These are phyloP conservation scores for Odontarrhena argentea DNA, from an alignment of 345 rosid species.

Conservation along the genomic window DNA sequence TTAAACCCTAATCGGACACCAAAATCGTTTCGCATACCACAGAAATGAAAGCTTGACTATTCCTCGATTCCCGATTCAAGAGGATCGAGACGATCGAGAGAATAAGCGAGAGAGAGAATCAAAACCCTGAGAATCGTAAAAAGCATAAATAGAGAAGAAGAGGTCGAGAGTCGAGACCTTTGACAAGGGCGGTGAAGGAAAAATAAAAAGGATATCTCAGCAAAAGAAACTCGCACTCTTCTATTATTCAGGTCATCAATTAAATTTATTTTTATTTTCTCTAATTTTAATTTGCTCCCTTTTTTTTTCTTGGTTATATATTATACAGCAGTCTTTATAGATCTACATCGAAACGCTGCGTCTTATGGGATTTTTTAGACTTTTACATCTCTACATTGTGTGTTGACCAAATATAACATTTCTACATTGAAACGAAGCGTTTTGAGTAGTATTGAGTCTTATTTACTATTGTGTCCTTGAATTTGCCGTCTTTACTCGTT, in stretches of 20 bases:
- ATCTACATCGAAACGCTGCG: constrained; percentile 20
- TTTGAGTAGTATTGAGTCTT: background rate
- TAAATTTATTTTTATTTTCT: background rate
- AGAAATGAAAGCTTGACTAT: constrained; percentile 1
- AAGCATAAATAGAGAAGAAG: constrained; percentile 17
- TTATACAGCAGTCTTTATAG: background rate
- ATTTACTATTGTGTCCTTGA: constrained; percentile 31
- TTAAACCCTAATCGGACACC: constrained; percentile 36
- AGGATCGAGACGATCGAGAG: constrained; percentile 33
- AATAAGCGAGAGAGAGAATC: constrained; percentile 12
- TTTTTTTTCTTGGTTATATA: background rate
- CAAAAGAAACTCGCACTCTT: constrained; percentile 9
- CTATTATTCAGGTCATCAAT: constrained; percentile 29
- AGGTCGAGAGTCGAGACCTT: constrained; percentile 39
- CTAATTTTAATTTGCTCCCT: background rate
- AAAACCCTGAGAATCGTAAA: constrained; percentile 23
- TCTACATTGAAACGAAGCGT: constrained; percentile 10
- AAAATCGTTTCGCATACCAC: constrained; percentile 17
- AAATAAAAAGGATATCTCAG: constrained; percentile 11
- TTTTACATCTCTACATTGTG: background rate
- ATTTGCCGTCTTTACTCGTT: constrained; percentile 31
- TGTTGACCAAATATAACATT: too few species aligned
- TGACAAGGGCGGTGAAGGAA: constrained; percentile 31
- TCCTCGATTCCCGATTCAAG: constrained; percentile 14
- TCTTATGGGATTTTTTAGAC: background rate